Conservation (phyloP, 495 filamentous ascomycete species). For the Xylaria flabelliformis region DNA sequence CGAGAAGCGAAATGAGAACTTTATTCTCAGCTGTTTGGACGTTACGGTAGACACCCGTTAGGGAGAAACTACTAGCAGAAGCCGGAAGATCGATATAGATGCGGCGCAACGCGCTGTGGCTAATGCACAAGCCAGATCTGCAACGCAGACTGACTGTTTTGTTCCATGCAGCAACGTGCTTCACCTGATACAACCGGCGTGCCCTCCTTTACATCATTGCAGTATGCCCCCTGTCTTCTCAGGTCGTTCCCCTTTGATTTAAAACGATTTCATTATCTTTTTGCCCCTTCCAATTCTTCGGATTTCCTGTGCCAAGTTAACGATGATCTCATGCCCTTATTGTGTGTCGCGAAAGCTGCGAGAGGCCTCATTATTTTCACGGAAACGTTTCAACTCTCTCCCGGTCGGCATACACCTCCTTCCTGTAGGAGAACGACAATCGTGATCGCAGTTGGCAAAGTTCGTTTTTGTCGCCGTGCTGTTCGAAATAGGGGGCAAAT, state of each 20-base stretch:
- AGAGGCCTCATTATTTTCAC: constrained; percentile 7
- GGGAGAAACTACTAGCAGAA: neutral
- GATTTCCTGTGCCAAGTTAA: constrained; percentile 15
- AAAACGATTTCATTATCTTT: neutral
- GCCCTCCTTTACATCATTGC: constrained; percentile 15
- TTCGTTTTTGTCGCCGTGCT: neutral
- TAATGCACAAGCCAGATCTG: constrained; percentile 18
- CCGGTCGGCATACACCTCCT: neutral
- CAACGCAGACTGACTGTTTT: constrained; percentile 2
- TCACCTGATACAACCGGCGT: constrained; percentile 26
- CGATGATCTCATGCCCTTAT: constrained; percentile 6
- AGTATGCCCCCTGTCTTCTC: constrained; percentile 10
- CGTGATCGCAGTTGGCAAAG: neutral
- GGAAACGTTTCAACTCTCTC: neutral
- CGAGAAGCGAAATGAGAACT: constrained; percentile 23
- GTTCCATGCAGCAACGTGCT: constrained; percentile 17
- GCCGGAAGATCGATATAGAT: neutral
- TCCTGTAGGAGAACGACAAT: neutral
- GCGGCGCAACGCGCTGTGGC: neutral
- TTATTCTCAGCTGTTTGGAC: constrained; percentile 12
- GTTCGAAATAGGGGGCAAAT: neutral
- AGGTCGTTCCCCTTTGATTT: neutral
- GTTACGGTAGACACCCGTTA: neutral
- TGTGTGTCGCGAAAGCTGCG: constrained; percentile 18
- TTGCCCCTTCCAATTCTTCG: constrained; percentile 5